Evolutionary conservation across 345 rosid species (phyloP), one percentile per base, ranked within the genome.

Genomic region (Citrus mangshanensis): DNA sequence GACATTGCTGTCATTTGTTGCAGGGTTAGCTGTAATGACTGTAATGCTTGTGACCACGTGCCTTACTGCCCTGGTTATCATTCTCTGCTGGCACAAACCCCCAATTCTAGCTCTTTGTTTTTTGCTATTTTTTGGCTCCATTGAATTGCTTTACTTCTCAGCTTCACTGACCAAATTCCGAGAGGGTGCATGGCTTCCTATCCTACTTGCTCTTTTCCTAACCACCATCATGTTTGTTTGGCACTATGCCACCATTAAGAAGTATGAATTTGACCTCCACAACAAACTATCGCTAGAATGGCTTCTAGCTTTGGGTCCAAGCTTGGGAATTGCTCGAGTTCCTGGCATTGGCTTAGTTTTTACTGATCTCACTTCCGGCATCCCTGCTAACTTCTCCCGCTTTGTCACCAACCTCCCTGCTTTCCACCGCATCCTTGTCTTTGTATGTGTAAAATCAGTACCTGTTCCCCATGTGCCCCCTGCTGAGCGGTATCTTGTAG

Each of bases 141-240:
- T 97, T 46, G 99, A 97, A 63, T 84, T 97, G 77, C 95, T 97
- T 64, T 97, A 97, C 89, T 97, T 97, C 91, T 94, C 99, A 4
- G 98, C 99, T 54, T 97, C 99, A 6, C 94, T 97, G 24, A 93
- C 97, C 78, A 97, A 97, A 82, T 97, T 94, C 84, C 87, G 87
- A 0, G 99, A 97, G 76, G 99, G 99, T 68, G 99, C 99, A 32
- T 97, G 99, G 99, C 98, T 97, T 32, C 99, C 99, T 19, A 94
- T 97, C 78, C 99, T 97, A 83, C 85, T 94, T 62, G 98, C 99
- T 22, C 88, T 97, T 30, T 61, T 93, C 73, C 93, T 97, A 79
- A 92, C 93, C 89, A 92, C 87, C 73, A 76, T 93, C 89, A 93
- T 97, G 99, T 91, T 97, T 74, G 91, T 97, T 68, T 97, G 99